Evolutionary conservation across 78 protist genomes (phyloP), one percentile per base, ranked within the genome.

Genomic region (Speleostelium caveatum): DNA sequence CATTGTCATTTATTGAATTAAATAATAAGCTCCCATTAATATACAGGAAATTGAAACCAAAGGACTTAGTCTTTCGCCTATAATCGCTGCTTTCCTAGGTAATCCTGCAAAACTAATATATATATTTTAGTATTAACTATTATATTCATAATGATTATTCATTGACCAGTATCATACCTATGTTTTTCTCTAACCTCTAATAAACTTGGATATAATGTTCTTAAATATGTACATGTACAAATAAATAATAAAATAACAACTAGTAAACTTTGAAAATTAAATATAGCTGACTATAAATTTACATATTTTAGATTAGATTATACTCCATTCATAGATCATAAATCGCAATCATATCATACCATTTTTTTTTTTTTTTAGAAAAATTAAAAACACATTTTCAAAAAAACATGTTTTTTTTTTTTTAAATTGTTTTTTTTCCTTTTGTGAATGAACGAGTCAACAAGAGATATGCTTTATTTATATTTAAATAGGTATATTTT

Each of bases 31-130:
- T 42, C 96, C 96, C 96, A 93, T 76, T 28, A 61, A 36, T 12
- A 94, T 55, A 91, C 96, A 94, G 19, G 85, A 66, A 12, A 80
- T 38, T 17, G 96, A 72, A 22, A 94, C 95, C 95, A 78, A 74
- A 39, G 96, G 96, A 32, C 95, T 86, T 49, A 94, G 24, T 60
- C 96, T 61, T 63, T 94, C 96, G 38, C 96, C 96, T 12, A 94
- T 74, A 12, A 95, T 79, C 26, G 96, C 96, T 12, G 87, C 83
- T 74, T 94, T 94, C 93, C 96, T 93, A 56, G 80, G 85, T 87
- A 79, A 65, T 6, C 96, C 96, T 60, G 87, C 30, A 73, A 73
- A 56, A 38, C 80, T n/a, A n/a, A n/a, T n/a, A 49, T 49, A 16
- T 14, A 49, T 49, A 16, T 8, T 16, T 49, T 49, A 49, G 56